A percentile compares a stretch with the other conserved stretches of the same genome.
phyloP scores from a whole-genome alignment of 2,329 filamentous ascomycete genomes.

The Diaporthe amygdali region DNA sequence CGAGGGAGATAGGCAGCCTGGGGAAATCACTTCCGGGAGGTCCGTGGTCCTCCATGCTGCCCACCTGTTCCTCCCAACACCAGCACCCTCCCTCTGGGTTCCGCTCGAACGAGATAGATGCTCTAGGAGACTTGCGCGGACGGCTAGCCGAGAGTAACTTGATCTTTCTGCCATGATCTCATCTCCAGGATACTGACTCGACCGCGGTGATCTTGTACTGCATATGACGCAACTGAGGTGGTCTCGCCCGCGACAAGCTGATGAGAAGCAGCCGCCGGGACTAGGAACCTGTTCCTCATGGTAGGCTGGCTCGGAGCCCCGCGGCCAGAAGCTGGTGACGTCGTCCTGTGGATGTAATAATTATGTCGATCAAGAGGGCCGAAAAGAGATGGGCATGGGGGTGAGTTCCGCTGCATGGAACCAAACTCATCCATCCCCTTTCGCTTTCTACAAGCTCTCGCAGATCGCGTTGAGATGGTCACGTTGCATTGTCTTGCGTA shows the following conservation, averaged over 20 bases:
- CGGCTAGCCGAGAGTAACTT: not conserved
- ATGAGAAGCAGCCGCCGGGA: not conserved
- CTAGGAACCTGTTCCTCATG: not conserved
- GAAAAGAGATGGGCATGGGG: not conserved
- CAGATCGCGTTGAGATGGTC: not conserved
- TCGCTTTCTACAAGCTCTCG: not conserved
- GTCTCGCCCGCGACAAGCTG: not conserved
- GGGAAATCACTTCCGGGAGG: not conserved
- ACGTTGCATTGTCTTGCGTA: not conserved
- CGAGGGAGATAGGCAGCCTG: not conserved
- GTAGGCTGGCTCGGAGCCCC: not conserved
- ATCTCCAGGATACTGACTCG: constrained; percentile 17
- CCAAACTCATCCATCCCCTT: not conserved
- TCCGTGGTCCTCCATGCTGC: not conserved
- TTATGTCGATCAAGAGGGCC: not conserved
- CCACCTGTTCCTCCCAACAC: no score
- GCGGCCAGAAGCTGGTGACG: not conserved
- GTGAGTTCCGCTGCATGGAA: not conserved
- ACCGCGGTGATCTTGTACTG: constrained; percentile 1
- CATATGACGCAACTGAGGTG: constrained; percentile 11
- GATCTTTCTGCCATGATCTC: not conserved
- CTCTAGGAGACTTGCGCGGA: not conserved
- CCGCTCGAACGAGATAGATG: not conserved
- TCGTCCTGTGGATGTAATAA: not conserved
- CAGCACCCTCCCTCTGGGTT: not conserved